Base-by-base conservation (phyloP, 371 early-diverging fungal species). In the Mortierella sp. region DNA sequence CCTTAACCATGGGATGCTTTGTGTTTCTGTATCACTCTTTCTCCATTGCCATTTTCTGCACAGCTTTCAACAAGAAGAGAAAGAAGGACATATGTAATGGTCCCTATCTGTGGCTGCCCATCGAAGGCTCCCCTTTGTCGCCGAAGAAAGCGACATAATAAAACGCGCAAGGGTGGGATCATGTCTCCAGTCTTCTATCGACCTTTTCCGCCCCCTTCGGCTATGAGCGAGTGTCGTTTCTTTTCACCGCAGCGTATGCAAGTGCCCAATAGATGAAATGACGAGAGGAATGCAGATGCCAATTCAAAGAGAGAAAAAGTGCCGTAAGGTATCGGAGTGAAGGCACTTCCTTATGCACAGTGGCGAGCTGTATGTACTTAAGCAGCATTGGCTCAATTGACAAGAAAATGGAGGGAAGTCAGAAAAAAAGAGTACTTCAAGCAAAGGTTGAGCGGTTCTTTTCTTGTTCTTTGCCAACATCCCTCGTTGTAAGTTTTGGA, bases 381-480 rank as follows among this genome's bases (percentile, higher is more conserved):
- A 4, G 43, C 43, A 40, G 43, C 43, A 40, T 4, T 40, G 43
- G 43, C 2, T 67, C 61, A 61, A 28, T 61, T 61, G 34, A 6
- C 37, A 40, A 67, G n/a, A 24, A 64, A 67, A 37, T 67, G 67
- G 67, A 67, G 67, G 67, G 67, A 67, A 67, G 67, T 2, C 43
- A 24, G 3, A 19, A 31, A 16, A 28, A 34, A 19, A 31, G 61
- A 31, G 37, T 28, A 34, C 34, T 50, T 21, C 53, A n/a, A 19
- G 6, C 54, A 54, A 2, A 24, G 43, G 24, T 8, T 10, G 43
- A 34, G 43, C 40, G 67, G 67, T 24, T 40, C 24, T 34, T 67
- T 24, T 40, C 10, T 34, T 19, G 34, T 34, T 59, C 34, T 34
- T 34, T 19, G 34, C 40, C 67, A 6, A 40, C 43, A 40, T 40